Conservation (phyloP, 257 asterid species). For the Sherardia arvensis region DNA sequence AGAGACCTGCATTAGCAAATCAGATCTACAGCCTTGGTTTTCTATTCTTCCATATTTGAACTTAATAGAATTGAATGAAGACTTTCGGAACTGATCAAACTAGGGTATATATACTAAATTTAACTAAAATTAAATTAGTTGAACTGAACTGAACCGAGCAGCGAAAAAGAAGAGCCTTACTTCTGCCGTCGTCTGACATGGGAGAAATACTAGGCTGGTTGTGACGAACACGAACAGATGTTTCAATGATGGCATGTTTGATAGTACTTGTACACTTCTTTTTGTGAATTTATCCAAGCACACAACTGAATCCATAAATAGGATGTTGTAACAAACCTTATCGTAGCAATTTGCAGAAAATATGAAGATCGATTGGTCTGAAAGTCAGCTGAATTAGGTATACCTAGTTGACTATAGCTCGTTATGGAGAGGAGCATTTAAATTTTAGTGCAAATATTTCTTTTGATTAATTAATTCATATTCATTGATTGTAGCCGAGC, state of each 20-base stretch:
- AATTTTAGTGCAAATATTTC: no score
- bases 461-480: no score
- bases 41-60: no score
- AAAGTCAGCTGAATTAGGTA: not conserved
- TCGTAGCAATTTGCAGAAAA: not conserved
- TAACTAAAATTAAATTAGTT: no score
- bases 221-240: not conserved
- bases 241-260: not conserved
- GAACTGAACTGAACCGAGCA: no score
- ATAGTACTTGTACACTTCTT: not conserved
- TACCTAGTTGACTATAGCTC: no score
- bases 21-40: no score
- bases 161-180: slow-evolving; percentile 17
- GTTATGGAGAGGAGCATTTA: not conserved
- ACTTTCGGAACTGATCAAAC: no score
- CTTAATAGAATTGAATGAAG: no score
- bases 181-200: slow-evolving; percentile 26
- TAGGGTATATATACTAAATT: no score
- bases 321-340: not conserved
- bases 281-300: not conserved
- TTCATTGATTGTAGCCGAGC: not conserved
- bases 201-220: slow-evolving; percentile 4
- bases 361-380: not conserved
- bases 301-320: not conserved
- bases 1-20: no score